Base-by-base conservation (phyloP, 1,139 yeast species). In the Blastobotrys ciferrii region DNA sequence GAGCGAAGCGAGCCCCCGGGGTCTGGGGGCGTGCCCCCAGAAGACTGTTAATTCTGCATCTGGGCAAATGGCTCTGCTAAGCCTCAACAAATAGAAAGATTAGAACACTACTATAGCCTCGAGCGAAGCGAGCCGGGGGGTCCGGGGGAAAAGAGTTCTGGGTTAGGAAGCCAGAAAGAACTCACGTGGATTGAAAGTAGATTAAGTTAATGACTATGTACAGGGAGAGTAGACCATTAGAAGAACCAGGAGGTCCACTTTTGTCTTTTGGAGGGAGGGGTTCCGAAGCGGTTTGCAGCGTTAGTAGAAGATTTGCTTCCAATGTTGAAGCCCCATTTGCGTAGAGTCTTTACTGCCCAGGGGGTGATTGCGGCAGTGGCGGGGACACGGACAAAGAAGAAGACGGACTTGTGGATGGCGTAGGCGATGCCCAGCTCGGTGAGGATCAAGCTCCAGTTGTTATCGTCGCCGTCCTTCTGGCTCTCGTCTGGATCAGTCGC, bases 321-420 rank as follows among this genome's bases (percentile, higher is more conserved):
- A 49, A 88, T 77, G 51, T 84, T 81, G 69, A 87, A 87, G 1
- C 97, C 97, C 89, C 89, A 81, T 25, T 74, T 67, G 54, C 87
- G 78, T 55, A 91, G 74, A 32, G 72, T 63, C 49, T 69, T 74
- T 13, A 88, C 96, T 1, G 88, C 76, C 3, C 81, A 66, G 1
- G 98, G 99, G 0, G 98, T 89, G 15, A 91, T 78, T 4, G 96
- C 96, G 0, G 97, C 97, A 1, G 97, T 84, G 37, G 89, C 68
- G 11, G 99, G 98, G 6, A 92, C 71, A 56, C 99, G 77, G 39
- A 88, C 76, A 57, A 92, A 80, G 11, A 84, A 77, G 39, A 80
- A 68, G 54, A 91, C 74, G 4, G 94, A 80, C 70, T 94, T 92
- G 72, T 92, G 98, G 47, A 92, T 73, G 3, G 96, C 96, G 65